phyloP scores from a whole-genome alignment of 108 stramenopile species.

The Bacterosira constricta region DNA sequence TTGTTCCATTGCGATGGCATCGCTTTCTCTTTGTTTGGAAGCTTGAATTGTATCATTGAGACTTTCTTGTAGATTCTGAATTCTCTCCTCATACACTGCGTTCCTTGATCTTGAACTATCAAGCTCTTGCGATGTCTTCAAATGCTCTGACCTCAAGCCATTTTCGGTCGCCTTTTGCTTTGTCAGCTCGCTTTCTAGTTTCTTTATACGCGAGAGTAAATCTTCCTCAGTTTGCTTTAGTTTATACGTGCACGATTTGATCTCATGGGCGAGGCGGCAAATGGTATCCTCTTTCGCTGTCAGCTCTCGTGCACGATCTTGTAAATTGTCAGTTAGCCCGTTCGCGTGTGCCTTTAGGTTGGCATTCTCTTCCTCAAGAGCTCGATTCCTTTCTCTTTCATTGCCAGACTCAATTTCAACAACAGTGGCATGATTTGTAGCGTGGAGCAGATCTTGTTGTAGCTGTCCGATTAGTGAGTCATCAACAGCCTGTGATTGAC shows the following conservation, averaged over 20 bases:
- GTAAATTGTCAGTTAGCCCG: background rate
- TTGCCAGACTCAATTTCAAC: background rate
- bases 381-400: conserved; percentile 17
- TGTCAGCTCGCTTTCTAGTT: conserved; percentile 1
- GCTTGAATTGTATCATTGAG: background rate
- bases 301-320: background rate
- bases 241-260: background rate
- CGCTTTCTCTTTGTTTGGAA: conserved; percentile 1
- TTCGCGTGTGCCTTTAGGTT: background rate
- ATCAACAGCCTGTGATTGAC: background rate
- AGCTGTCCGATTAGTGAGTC: background rate
- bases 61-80: background rate
- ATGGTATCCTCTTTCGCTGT: background rate
- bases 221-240: background rate
- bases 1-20: background rate
- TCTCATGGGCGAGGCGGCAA: background rate
- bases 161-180: background rate
- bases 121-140: conserved; percentile 5
- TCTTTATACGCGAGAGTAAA: background rate
- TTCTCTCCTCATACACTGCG: conserved; percentile 6
- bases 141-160: background rate
- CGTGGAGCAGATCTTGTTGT: background rate
- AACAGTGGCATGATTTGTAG: background rate
- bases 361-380: conserved; percentile 18
- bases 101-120: background rate